phyloP scores from a whole-genome alignment of 2,329 filamentous ascomycete species.

The Phaeosphaeriaceae sp. region DNA sequence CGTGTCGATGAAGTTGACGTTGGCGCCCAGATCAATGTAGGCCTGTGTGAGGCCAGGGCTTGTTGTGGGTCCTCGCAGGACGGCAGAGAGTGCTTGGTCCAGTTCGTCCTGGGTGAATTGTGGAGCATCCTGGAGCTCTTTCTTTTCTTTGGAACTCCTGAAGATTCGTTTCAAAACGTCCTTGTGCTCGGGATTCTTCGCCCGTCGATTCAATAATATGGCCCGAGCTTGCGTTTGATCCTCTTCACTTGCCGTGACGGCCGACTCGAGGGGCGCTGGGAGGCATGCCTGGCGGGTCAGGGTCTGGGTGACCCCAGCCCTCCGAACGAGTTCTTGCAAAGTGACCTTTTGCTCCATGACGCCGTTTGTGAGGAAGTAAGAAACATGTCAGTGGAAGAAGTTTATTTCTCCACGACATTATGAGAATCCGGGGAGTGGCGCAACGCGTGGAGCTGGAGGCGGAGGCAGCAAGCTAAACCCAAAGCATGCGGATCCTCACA shows the following conservation, averaged over 20 bases:
- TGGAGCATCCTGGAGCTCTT: slow-evolving; percentile 34
- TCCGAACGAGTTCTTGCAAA: slow-evolving; percentile 37
- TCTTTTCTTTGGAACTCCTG: slow-evolving; percentile 45
- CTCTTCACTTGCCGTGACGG: slow-evolving; percentile 38
- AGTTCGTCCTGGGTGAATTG: slow-evolving; percentile 46
- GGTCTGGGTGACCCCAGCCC: slow-evolving; percentile 35
- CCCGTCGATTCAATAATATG: slow-evolving; percentile 40
- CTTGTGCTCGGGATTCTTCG: slow-evolving; percentile 37
- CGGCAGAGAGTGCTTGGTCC: slow-evolving; percentile 42
- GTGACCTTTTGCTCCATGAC: slow-evolving; percentile 38
- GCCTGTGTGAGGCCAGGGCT: slow-evolving; percentile 43
- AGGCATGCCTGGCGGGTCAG: slow-evolving; percentile 40
- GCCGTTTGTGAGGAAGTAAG: background rate
- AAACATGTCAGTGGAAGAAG: slow-evolving; percentile 10
- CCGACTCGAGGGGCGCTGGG: slow-evolving; percentile 39
- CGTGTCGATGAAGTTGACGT: slow-evolving; percentile 38
- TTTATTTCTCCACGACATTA: slow-evolving; percentile 5
- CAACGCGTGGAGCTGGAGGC: slow-evolving; percentile 25
- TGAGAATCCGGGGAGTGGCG: slow-evolving; percentile 9
- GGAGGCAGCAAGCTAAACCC: slow-evolving; percentile 16
- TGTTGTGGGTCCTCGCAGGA: slow-evolving; percentile 38
- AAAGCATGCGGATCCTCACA: slow-evolving; percentile 5
- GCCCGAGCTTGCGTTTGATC: slow-evolving; percentile 39
- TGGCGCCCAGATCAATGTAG: slow-evolving; percentile 42
- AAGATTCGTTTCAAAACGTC: slow-evolving; percentile 45